These are phyloP conservation scores for Calocera viscosa DNA, from an alignment of 768 basidiomycete species.

Conservation along the genomic window DNA sequence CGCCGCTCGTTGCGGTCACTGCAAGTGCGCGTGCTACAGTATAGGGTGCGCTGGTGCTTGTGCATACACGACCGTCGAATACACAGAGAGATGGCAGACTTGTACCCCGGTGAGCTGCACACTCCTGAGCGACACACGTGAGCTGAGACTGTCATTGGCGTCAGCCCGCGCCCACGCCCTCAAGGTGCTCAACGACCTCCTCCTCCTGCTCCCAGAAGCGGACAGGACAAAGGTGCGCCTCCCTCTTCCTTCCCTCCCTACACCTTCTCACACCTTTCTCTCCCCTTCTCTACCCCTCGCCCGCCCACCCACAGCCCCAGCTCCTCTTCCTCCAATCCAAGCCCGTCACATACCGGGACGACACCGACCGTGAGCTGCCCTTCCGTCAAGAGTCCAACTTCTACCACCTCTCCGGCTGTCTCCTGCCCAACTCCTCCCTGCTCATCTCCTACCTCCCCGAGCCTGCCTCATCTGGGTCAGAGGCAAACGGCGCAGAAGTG, in stretches of 20 bases:
- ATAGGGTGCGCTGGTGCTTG: no score
- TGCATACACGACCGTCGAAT: neutral
- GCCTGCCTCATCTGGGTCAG: slow-evolving; percentile 32
- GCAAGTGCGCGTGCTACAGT: no score
- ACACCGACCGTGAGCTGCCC: slow-evolving; percentile 70
- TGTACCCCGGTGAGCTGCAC: neutral
- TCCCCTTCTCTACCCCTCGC: neutral
- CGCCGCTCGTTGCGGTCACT: no score
- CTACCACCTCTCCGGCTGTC: slow-evolving; percentile 72
- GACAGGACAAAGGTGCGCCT: slow-evolving; percentile 43
- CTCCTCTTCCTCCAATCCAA: slow-evolving; percentile 56
- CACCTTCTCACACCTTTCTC: no score
- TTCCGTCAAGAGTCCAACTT: slow-evolving; percentile 81
- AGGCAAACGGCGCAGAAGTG: slow-evolving; percentile 22
- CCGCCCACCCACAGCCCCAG: slow-evolving; percentile 42
- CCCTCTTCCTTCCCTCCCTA: neutral
- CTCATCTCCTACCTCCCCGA: slow-evolving; percentile 43
- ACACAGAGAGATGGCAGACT: neutral
- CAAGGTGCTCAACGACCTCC: slow-evolving; percentile 43
- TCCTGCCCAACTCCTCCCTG: slow-evolving; percentile 56
- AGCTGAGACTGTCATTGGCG: neutral
- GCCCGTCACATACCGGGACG: slow-evolving; percentile 51
- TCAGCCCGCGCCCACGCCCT: slow-evolving; percentile 23
- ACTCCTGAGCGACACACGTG: no score
- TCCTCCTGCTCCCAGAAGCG: slow-evolving; percentile 36